Base-by-base conservation (phyloP, 257 asterid genomes). In the Fraxinus quadrangulata region DNA sequence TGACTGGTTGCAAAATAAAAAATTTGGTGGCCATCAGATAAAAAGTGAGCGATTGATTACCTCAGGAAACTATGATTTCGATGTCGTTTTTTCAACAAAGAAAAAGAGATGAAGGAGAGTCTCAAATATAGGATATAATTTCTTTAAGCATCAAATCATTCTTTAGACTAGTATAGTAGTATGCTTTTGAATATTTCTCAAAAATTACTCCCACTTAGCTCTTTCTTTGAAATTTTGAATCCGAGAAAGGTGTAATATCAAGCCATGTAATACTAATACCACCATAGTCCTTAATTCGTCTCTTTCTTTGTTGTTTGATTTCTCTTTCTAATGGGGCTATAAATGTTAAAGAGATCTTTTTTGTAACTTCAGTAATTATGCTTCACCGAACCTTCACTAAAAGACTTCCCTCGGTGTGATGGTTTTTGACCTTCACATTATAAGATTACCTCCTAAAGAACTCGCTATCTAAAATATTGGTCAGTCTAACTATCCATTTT, bases 11-110 rank as follows among this genome's bases (percentile, higher is more conserved):
- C 84, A 89, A 86, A 83, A 88, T 96, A 84, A 90, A 92, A 87
- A 88, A 31, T 94, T 80, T 96, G 99, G 99, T 96, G 99, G 99
- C 99, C 99, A n/a, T 86, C 91, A 88, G 99, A 96, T 86, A 94
- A 94, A 89, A 2, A 70, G 99, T 93, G 81, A 87, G 97, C 71
- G 59, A 66, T 77, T 76, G 28, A 80, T 78, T 76, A 31, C 34
- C 34, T 31, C 40, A 36, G 10, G 40, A 36, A 36, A 36, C 40
- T 5, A 36, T 36, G 40, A 36, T 8, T 36, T 36, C 40, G 40
- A 36, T 6, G 40, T 36, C 40, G 39, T 34, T 34, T 34, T 36
- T 36, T 36, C 40, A 36, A 36, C 40, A 36, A 36, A 36, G 40
- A 36, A 36, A 36, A 36, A 36, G 40, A 36, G 40, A 36, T 36